These are phyloP conservation scores for Butyriboletus regius DNA, from an alignment of 1,284 basidiomycete species.

Conservation along the genomic window DNA sequence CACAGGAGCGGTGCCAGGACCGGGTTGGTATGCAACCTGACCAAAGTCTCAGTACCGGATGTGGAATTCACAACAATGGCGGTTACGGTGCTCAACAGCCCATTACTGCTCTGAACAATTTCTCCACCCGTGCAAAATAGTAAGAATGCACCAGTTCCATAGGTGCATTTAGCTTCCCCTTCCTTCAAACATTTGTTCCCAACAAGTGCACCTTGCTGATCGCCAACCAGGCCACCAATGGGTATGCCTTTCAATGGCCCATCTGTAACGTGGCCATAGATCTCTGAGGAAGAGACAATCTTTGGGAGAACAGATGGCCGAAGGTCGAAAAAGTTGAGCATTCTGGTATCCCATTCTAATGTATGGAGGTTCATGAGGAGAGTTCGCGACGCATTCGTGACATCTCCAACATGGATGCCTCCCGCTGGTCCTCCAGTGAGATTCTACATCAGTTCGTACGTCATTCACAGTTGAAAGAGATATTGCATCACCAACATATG, in stretches of 20 bases:
- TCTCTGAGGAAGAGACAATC: constrained; percentile 86
- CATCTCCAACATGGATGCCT: constrained; percentile 83
- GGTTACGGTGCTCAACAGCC: constrained; percentile 80
- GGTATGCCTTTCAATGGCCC: constrained; percentile 72
- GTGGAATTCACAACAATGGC: neutral
- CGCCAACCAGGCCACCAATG: constrained; percentile 88
- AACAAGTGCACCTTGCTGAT: constrained; percentile 93
- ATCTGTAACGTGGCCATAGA: constrained; percentile 72
- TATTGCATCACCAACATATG: constrained; percentile 58
- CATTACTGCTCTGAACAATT: constrained; percentile 78
- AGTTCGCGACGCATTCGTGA: constrained; percentile 95
- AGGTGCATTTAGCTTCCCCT: constrained; percentile 91
- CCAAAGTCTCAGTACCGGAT: constrained; percentile 13
- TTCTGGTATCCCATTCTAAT: constrained; percentile 74
- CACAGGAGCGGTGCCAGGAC: constrained; percentile 68
- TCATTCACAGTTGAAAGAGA: constrained; percentile 6
- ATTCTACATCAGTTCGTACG: constrained; percentile 46
- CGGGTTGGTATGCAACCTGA: constrained; percentile 87
- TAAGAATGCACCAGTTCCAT: constrained; percentile 92
- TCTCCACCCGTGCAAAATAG: constrained; percentile 89
- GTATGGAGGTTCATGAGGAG: constrained; percentile 81
- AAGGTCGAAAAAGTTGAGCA: constrained; percentile 85
- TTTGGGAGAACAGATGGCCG: constrained; percentile 73
- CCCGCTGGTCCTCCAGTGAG: constrained; percentile 66
- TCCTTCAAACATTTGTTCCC: constrained; percentile 87